Percentiles rank a stretch among this genome's conserved stretches.
phyloP scores from a whole-genome alignment of 2,329 filamentous ascomycete species.

The Podosphaera leucotricha region DNA sequence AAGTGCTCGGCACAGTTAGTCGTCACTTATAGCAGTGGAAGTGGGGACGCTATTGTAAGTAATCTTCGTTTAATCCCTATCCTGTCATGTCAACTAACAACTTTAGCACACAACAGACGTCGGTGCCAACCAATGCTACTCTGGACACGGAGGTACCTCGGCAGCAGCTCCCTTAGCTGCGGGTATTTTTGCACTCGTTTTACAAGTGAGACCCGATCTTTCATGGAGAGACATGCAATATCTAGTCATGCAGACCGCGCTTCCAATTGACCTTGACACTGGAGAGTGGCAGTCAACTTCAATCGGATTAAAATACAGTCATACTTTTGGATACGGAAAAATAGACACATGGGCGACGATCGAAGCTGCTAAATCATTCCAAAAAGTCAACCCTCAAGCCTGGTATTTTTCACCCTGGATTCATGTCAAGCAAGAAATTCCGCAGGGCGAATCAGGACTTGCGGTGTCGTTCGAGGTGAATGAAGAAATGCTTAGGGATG shows the following conservation, averaged over 20 bases:
- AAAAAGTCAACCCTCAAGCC: conserved; percentile 78
- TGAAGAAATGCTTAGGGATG: conserved; percentile 50
- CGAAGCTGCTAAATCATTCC: conserved; percentile 63
- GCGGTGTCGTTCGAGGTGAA: conserved; percentile 66
- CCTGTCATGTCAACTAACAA: neutral
- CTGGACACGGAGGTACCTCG: conserved; percentile 77
- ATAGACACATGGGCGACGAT: conserved; percentile 73
- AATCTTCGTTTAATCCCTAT: conserved; percentile 6
- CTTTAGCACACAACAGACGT: conserved; percentile 75
- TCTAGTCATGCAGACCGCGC: conserved; percentile 61
- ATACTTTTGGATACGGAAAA: conserved; percentile 90
- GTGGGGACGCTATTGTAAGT: conserved; percentile 55
- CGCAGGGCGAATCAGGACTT: conserved; percentile 62
- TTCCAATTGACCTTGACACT: conserved; percentile 50
- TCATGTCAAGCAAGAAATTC: conserved; percentile 65
- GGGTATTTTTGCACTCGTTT: conserved; percentile 71
- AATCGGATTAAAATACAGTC: conserved; percentile 70
- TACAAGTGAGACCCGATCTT: conserved; percentile 66
- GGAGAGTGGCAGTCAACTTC: conserved; percentile 63
- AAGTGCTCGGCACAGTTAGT: conserved; percentile 87
- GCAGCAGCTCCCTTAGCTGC: conserved; percentile 83
- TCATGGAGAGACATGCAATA: conserved; percentile 92
- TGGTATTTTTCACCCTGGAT: conserved; percentile 92
- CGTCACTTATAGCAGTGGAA: conserved; percentile 88
- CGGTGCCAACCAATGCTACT: conserved; percentile 56